These are phyloP conservation scores for Melampsora larici-populina DNA, from an alignment of 1,284 basidiomycete genomes.

Conservation along the genomic window DNA sequence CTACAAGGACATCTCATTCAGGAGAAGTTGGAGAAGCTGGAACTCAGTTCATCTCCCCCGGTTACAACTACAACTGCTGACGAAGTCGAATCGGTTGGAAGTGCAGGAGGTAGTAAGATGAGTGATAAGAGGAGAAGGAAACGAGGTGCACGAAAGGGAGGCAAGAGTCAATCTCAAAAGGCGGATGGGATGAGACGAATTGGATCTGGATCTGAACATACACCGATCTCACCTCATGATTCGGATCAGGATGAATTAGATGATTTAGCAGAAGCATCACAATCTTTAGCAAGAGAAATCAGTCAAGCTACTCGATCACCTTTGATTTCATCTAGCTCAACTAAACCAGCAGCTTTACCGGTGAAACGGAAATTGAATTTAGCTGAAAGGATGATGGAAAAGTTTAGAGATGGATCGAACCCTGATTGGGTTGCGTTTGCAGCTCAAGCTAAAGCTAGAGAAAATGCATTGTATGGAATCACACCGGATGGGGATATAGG, in stretches of 20 bases:
- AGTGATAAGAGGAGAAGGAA: slow-evolving; percentile 27
- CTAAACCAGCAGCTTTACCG: not conserved
- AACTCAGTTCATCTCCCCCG: not conserved
- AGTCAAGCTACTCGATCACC: slow-evolving; percentile 33
- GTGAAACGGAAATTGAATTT: slow-evolving; percentile 24
- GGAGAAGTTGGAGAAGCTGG: not conserved
- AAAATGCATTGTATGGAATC: slow-evolving; percentile 20
- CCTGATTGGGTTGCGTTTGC: slow-evolving; percentile 41
- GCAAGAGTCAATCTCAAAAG: not conserved
- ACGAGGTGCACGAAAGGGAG: slow-evolving; percentile 34
- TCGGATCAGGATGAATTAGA: slow-evolving; percentile 28
- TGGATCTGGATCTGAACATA: slow-evolving; percentile 6
- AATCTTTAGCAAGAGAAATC: slow-evolving; percentile 34
- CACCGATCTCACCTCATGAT: slow-evolving; percentile 7
- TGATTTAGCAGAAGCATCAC: slow-evolving; percentile 32
- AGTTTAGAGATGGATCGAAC: slow-evolving; percentile 37
- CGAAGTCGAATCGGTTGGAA: not conserved
- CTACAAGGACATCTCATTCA: too few species aligned
- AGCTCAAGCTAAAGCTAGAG: slow-evolving; percentile 27
- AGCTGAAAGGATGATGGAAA: slow-evolving; percentile 42
- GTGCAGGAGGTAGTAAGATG: slow-evolving; percentile 8
- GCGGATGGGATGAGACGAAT: not conserved
- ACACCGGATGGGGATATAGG: slow-evolving; percentile 10
- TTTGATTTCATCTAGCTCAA: not conserved
- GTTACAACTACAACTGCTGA: not conserved